These are phyloP conservation scores for Sarocladiaceae sp. DNA, from an alignment of 2,329 filamentous ascomycete species.

Conservation along the genomic window DNA sequence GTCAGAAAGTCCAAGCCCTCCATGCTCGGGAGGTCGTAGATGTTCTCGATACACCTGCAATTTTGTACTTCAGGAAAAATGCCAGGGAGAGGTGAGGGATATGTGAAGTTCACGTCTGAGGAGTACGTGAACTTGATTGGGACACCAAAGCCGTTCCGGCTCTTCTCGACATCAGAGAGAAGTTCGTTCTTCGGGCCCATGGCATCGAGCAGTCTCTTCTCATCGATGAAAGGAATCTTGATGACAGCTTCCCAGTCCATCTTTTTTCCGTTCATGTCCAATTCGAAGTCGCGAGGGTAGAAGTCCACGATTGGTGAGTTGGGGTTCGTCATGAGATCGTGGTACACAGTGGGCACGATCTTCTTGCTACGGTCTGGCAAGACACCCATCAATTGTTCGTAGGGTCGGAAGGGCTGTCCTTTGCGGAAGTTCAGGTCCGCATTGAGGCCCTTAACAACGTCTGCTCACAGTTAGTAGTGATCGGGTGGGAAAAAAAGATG, in stretches of 20 bases:
- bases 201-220: slow-evolving; percentile 73
- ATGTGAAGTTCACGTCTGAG: slow-evolving; percentile 68
- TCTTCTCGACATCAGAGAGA: slow-evolving; percentile 71
- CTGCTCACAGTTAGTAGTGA: slow-evolving; percentile 36
- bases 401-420: slow-evolving; percentile 90
- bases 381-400: slow-evolving; percentile 96
- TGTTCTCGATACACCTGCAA: slow-evolving; percentile 91
- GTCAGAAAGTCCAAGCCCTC: slow-evolving; percentile 82
- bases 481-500: neutral
- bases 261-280: slow-evolving; percentile 99
- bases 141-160: slow-evolving; percentile 84
- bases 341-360: slow-evolving; percentile 84
- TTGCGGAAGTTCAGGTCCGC: slow-evolving; percentile 89
- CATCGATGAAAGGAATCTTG: slow-evolving; percentile 98
- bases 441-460: slow-evolving; percentile 80
- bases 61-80: slow-evolving; percentile 83
- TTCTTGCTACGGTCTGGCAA: slow-evolving; percentile 94
- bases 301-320: slow-evolving; percentile 95
- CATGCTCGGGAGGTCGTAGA: slow-evolving; percentile 88
- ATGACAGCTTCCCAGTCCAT: slow-evolving; percentile 99
- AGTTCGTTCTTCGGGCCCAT: slow-evolving; percentile 80
- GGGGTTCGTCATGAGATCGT: slow-evolving; percentile 84
- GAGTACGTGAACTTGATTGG: slow-evolving; percentile 90
- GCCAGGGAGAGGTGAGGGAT: slow-evolving; percentile 80
- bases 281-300: slow-evolving; percentile 91